These are phyloP conservation scores for Penicillium janthinellum DNA, from an alignment of 2,329 filamentous ascomycete genomes.

Conservation along the genomic window DNA sequence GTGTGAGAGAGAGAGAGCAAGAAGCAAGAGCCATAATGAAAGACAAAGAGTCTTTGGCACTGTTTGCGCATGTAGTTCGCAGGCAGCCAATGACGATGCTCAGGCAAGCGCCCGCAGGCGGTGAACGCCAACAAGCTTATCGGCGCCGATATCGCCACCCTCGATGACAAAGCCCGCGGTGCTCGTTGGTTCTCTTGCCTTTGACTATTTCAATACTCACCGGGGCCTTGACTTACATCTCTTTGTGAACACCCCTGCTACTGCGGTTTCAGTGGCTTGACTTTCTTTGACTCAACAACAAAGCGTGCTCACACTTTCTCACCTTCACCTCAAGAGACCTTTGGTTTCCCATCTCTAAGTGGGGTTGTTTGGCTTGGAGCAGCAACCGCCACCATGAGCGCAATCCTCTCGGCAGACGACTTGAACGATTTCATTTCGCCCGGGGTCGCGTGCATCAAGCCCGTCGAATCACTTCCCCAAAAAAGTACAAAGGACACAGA, in stretches of 20 bases:
- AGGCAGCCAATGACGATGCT: slow-evolving; percentile 13
- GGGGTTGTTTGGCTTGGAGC: slow-evolving; percentile 17
- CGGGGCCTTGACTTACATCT: background rate
- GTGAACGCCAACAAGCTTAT: slow-evolving; percentile 28
- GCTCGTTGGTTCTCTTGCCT: slow-evolving; percentile 20
- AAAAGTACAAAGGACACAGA: slow-evolving; percentile 53
- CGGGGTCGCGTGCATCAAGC: slow-evolving; percentile 97
- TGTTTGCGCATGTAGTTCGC: slow-evolving; percentile 5
- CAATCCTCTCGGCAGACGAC: slow-evolving; percentile 94
- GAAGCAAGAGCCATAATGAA: background rate
- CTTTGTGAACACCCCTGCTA: background rate
- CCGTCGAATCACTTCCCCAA: slow-evolving; percentile 83
- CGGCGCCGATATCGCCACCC: slow-evolving; percentile 34
- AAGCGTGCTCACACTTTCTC: background rate
- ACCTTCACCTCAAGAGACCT: background rate
- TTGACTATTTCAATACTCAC: slow-evolving; percentile 7
- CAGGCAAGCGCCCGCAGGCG: slow-evolving; percentile 17
- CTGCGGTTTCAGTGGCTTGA: background rate
- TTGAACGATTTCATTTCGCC: slow-evolving; percentile 99
- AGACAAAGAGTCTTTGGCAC: background rate
- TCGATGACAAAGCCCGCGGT: slow-evolving; percentile 35
- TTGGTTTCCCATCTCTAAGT: background rate
- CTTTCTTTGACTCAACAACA: background rate
- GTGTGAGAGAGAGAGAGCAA: background rate
- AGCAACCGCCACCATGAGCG: slow-evolving; percentile 69